These are phyloP conservation scores for Karstenula rhodostoma DNA, from an alignment of 2,329 filamentous ascomycete genomes.

Conservation along the genomic window DNA sequence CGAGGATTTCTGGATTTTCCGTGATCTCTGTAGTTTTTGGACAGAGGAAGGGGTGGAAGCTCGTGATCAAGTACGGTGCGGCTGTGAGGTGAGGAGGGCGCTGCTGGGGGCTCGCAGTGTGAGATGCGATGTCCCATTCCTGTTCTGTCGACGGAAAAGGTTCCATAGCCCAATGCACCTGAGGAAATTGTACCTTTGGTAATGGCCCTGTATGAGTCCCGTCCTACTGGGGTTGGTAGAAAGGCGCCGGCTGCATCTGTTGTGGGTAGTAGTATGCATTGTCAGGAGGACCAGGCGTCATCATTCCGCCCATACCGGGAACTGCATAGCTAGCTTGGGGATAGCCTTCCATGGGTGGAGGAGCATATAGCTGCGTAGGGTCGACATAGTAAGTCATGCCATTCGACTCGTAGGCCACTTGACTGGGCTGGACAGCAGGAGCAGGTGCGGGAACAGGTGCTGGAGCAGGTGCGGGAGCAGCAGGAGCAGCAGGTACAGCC, in stretches of 20 bases:
- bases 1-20: too few relatives aligned
- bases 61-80: background rate
- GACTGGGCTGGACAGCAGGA: slow-evolving; percentile 56
- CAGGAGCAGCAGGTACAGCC: slow-evolving; percentile 41
- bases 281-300: slow-evolving; percentile 68
- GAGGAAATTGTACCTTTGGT: background rate
- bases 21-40: too few relatives aligned
- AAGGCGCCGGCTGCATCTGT: slow-evolving; percentile 58
- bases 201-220: background rate
- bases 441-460: slow-evolving; percentile 28
- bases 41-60: too few relatives aligned
- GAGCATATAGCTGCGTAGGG: slow-evolving; percentile 68
- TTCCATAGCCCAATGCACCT: background rate
- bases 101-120: background rate
- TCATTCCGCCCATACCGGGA: slow-evolving; percentile 79
- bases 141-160: background rate
- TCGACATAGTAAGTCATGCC: slow-evolving; percentile 98
- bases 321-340: slow-evolving; percentile 61
- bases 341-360: slow-evolving; percentile 53
- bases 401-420: slow-evolving; percentile 85
- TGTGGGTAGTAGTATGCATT: slow-evolving; percentile 67
- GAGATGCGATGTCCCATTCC: background rate
- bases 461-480: slow-evolving; percentile 28
- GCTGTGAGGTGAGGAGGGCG: background rate
- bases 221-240: slow-evolving; percentile 62